These are phyloP conservation scores for Fraxinus latifolia DNA, from an alignment of 305 asterid genomes.

Conservation along the genomic window DNA sequence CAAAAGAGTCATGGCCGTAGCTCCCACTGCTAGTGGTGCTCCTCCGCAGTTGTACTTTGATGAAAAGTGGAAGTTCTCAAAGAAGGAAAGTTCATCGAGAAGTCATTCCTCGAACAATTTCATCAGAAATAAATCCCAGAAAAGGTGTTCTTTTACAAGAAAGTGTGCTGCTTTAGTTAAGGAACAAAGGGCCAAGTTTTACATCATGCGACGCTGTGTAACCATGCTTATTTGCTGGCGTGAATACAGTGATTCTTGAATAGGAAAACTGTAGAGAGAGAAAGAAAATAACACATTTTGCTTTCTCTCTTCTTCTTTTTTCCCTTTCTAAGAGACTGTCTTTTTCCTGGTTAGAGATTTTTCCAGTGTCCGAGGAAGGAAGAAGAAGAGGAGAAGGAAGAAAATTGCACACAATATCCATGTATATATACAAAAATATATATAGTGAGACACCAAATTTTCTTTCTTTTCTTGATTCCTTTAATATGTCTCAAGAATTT, in stretches of 20 bases:
- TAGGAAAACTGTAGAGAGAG: neutral
- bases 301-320: neutral
- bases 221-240: constrained; percentile 91
- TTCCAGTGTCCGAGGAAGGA: constrained; percentile 66
- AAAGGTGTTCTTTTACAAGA: constrained; percentile 71
- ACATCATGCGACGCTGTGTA: constrained; percentile 86
- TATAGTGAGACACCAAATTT: neutral
- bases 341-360: constrained; percentile 23
- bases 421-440: constrained; percentile 23
- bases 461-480: neutral
- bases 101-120: constrained; percentile 29
- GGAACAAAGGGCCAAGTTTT: constrained; percentile 79
- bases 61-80: constrained; percentile 66
- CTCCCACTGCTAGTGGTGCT: constrained; percentile 18
- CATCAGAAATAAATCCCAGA: constrained; percentile 35
- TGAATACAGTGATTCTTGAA: constrained; percentile 59
- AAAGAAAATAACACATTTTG: neutral
- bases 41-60: constrained; percentile 37
- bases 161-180: constrained; percentile 77
- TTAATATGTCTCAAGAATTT: neutral
- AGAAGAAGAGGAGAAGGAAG: constrained; percentile 30
- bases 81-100: constrained; percentile 47
- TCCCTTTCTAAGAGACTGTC: constrained; percentile 66
- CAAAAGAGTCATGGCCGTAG: constrained; percentile 10
- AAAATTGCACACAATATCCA: neutral